phyloP scores from a whole-genome alignment of 257 asterid genomes.

The Handroanthus guayacan region DNA sequence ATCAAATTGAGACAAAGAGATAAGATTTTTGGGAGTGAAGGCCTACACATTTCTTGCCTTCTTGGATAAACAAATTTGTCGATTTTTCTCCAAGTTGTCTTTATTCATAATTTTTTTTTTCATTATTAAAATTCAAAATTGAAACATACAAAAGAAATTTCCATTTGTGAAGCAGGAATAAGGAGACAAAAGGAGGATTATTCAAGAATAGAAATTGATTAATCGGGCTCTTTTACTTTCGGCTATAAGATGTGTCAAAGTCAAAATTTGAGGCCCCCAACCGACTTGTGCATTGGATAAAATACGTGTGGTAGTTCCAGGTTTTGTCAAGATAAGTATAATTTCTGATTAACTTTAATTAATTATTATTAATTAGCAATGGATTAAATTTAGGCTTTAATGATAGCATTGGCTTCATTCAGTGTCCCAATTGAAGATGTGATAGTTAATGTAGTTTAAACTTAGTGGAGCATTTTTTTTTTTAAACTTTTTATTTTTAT shows the following conservation, averaged over 20 bases:
- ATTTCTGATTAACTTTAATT: slow-evolving; percentile 24
- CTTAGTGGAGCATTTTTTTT: slow-evolving; percentile 41
- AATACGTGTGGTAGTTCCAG: slow-evolving; percentile 7
- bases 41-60: not conserved
- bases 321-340: slow-evolving; percentile 23
- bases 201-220: too few relatives aligned
- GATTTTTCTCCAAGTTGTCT: not conserved
- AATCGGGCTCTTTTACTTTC: not conserved
- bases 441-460: slow-evolving; percentile 32
- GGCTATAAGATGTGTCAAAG: not conserved
- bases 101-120: not conserved
- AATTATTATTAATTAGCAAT: slow-evolving; percentile 5
- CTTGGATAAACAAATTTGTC: not conserved
- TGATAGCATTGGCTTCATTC: slow-evolving; percentile 40
- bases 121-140: not conserved
- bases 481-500: too few relatives aligned
- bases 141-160: not conserved
- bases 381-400: slow-evolving; percentile 28
- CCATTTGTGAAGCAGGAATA: too few relatives aligned
- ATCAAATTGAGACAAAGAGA: slow-evolving; percentile 26
- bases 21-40: not conserved
- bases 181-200: too few relatives aligned
- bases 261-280: slow-evolving; percentile 2
- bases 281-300: not conserved
- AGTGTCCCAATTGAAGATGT: not conserved